These are phyloP conservation scores for Zygosaccharomyces siamensis DNA, from an alignment of 805 yeast species.

Conservation along the genomic window DNA sequence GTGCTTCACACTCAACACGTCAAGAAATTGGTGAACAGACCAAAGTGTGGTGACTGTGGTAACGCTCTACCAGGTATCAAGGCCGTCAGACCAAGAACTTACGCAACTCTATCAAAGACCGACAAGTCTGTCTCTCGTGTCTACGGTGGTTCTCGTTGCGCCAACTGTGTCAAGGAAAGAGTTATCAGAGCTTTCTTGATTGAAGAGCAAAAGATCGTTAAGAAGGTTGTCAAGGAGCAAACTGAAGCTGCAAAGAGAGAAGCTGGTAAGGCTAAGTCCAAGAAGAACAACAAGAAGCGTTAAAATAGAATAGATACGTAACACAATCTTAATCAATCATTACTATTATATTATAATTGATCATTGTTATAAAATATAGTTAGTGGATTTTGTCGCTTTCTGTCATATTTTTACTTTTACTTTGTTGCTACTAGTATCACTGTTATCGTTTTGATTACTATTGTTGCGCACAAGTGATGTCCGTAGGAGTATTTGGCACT, in stretches of 20 bases:
- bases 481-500: background rate
- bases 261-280: slow-evolving; percentile 39
- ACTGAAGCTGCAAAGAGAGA: slow-evolving; percentile 79
- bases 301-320: slow-evolving; percentile 2
- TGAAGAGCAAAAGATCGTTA: slow-evolving; percentile 99
- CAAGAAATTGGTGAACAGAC: slow-evolving; percentile 84
- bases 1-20: slow-evolving; percentile 96
- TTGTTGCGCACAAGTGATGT: no score
- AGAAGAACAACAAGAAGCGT: slow-evolving; percentile 22
- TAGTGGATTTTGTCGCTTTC: background rate
- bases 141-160: slow-evolving; percentile 99
- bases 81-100: slow-evolving; percentile 96
- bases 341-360: no score
- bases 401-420: no score
- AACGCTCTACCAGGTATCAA: slow-evolving; percentile 79
- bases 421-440: no score
- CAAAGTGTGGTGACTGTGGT: slow-evolving; percentile 88
- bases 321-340: background rate
- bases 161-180: slow-evolving; percentile 98
- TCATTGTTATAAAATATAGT: no score
- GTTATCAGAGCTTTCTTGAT: slow-evolving; percentile 98
- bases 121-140: slow-evolving; percentile 98
- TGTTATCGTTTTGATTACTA: no score
- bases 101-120: slow-evolving; percentile 91
- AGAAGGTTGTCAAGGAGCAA: slow-evolving; percentile 97